A percentile compares a stretch with the other conserved stretches of the same genome.
Evolutionary conservation across 306 rosid genomes (phyloP).

Genomic region (Prunus mira): DNA sequence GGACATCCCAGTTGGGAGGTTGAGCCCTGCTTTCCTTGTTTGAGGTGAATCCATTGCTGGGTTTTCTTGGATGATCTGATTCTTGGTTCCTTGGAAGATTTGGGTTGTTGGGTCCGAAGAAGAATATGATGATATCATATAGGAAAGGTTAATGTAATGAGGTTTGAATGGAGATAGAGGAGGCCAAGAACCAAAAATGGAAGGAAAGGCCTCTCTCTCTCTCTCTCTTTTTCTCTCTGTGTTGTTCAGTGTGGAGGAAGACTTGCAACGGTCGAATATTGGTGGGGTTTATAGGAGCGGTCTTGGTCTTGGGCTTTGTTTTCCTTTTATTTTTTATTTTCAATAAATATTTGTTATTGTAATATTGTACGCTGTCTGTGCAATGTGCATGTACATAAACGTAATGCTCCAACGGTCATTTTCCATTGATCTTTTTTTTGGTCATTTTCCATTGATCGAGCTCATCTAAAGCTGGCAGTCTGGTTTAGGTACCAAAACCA

Average conservation of each 20-base stretch:
- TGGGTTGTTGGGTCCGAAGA: background rate
- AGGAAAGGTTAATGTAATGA: background rate
- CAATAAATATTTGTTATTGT: background rate
- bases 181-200: background rate
- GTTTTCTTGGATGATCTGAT: background rate
- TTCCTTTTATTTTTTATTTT: background rate
- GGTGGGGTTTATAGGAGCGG: slow-evolving; percentile 38
- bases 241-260: slow-evolving; percentile 22
- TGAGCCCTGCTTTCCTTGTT: slow-evolving; percentile 49
- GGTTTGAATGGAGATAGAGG: background rate
- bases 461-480: slow-evolving; percentile 15
- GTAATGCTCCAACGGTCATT: slow-evolving; percentile 35
- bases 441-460: slow-evolving; percentile 23
- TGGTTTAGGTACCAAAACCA: slow-evolving; percentile 15
- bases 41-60: slow-evolving; percentile 68
- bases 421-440: slow-evolving; percentile 3
- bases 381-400: background rate
- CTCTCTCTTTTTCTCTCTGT: background rate
- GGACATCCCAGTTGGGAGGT: slow-evolving; percentile 93
- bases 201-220: background rate
- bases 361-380: background rate
- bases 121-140: background rate
- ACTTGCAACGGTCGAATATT: slow-evolving; percentile 44
- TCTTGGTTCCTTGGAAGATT: background rate
- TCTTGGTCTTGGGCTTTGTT: background rate